Evolutionary conservation across 805 yeast genomes (phyloP).

Genomic region (Yarrowia keelungensis): DNA sequence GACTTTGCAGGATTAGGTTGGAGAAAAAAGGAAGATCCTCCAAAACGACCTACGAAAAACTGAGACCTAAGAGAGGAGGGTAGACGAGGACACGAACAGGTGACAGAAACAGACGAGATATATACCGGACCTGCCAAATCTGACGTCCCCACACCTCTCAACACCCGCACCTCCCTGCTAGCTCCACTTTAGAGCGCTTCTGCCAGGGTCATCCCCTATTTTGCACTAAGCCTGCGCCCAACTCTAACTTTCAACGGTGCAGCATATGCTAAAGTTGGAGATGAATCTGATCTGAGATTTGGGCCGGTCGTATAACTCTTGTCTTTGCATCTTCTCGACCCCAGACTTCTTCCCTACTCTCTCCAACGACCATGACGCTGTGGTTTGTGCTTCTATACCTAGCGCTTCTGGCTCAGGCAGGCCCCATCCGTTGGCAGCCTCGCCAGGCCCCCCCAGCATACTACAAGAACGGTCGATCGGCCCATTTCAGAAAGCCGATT

Average conservation of each 20-base stretch:
- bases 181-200: not conserved
- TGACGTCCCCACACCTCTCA: no score
- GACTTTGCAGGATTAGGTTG: slow-evolving; percentile 15
- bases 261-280: slow-evolving; percentile 31
- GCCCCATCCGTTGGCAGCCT: slow-evolving; percentile 21
- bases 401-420: slow-evolving; percentile 2
- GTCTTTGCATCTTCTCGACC: not conserved
- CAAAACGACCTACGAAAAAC: not conserved
- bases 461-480: no score
- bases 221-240: slow-evolving; percentile 15
- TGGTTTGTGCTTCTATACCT: slow-evolving; percentile 21
- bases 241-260: slow-evolving; percentile 34
- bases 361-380: not conserved
- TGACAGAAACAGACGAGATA: no score
- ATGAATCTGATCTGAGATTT: slow-evolving; percentile 28
- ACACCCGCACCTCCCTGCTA: not conserved
- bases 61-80: not conserved
- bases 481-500: no score
- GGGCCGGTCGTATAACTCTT: slow-evolving; percentile 12
- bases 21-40: not conserved
- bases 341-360: not conserved
- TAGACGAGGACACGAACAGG: no score
- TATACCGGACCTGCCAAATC: no score
- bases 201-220: slow-evolving; percentile 29
- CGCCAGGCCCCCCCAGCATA: no score